Base-by-base conservation (phyloP, 768 basidiomycete genomes). In the Crassisporium funariophilum region DNA sequence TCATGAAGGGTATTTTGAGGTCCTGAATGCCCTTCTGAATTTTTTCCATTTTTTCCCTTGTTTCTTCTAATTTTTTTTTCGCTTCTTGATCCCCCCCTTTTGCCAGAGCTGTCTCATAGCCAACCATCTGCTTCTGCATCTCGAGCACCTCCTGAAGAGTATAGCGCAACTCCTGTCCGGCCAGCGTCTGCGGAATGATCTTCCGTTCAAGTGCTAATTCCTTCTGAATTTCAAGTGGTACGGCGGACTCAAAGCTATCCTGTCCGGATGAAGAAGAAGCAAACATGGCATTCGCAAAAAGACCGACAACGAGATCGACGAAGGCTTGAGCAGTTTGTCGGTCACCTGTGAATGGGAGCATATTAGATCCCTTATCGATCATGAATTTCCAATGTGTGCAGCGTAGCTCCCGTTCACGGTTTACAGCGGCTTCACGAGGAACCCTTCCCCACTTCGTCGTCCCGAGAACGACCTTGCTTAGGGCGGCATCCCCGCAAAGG, bases 131-230 rank as follows among this genome's bases (percentile, higher is more conserved):
- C 44, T 39, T 41, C 20, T 52, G 51, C 37, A 50, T 36, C 5
- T 46, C 41, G 2, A 50, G 25, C 13, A 47, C 17, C 16, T 58
- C 39, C 20, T 52, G 7, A n/a, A 58, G 46, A 16, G 54, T 56
- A 16, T 21, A 45, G 2, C 52, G 48, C 16, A 58, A 43, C 10
- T 43, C 22, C 35, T 39, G 49, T 6, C 54, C 57, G 1, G 57
- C 57, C 13, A 53, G 44, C 1, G 57, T 58, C 11, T 53, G 40
- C 4, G 49, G 46, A 16, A 58, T 43, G 3, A 35, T 33, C 37
- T 49, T 53, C 21, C 33, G 25, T 13, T 42, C 29, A n/a, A 47
- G 44, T 1, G 50, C 54, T 2, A 58, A 20, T 33, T 58, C 57
- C 12, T 16, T 19, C 38, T 58, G 56, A 15, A 57, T 54, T 39